Evolutionary conservation across 2,329 filamentous ascomycete species (phyloP), one percentile per base, ranked within the genome.

Genomic region (Colletotrichum noveboracense): DNA sequence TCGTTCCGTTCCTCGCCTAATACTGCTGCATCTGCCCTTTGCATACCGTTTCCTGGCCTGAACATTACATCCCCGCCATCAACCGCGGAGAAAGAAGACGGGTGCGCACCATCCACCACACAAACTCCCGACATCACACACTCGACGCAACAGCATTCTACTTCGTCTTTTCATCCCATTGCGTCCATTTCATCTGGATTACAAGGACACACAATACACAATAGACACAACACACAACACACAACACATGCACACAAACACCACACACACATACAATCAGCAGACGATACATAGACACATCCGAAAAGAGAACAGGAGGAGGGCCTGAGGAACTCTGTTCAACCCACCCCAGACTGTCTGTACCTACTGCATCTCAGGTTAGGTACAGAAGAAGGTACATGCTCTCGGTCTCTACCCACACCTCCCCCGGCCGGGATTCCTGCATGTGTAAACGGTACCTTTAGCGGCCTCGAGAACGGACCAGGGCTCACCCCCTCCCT

Each of bases 391-490:
- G 9, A 21, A 52, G 43, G 10, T 52, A 21, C 43, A 52, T 21
- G 43, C 43, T 21, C 43, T 52, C 43, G n/a, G 43, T 52, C n/a
- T 52, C 43, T 52, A 52, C n/a, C 43, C 43, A 52, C 43, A 52
- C 43, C 70, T 64, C 62, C 60, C 48, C 56, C 61, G 56, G 55
- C 69, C 30, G 73, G 73, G 62, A 72, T 64, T 75, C 62, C 69
- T 75, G 69, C 73, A 72, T 58, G 64, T 68, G 73, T 72, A 58
- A 55, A 72, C 64, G 64, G 61, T n/a, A 12, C 38, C 60, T 52
- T 61, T 66, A 71, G 70, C 70, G 68, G 68, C 52, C n/a, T 55
- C 61, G 68, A 75, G 72, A 71, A 75, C 68, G 8, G 68, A 71
- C 68, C 61, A 71, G 26, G 62, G n/a, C 68, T 58, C 72, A 72